A percentile compares a stretch with the other conserved stretches of the same genome.
Conservation (phyloP, 2,329 filamentous ascomycete species). For the Coniochaeta sp. region DNA sequence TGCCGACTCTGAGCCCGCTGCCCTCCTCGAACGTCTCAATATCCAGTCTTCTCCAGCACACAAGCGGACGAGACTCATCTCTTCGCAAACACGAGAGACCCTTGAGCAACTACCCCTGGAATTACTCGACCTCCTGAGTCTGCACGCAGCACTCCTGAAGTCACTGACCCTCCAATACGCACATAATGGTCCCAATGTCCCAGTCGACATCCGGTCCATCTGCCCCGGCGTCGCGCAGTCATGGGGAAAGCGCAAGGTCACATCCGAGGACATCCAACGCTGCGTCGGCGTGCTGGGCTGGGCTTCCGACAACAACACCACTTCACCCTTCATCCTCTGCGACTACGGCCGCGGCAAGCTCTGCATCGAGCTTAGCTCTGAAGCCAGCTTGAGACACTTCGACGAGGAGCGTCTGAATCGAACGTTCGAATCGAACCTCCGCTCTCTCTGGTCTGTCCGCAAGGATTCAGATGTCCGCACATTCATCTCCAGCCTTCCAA, state of each 20-base stretch:
- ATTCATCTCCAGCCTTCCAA: constrained; percentile 51
- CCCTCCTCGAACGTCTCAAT: constrained; percentile 31
- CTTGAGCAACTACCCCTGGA: constrained; percentile 37
- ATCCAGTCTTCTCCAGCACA: constrained; percentile 25
- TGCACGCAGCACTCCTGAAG: constrained; percentile 62
- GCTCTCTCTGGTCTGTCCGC: constrained; percentile 29
- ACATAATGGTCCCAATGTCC: constrained; percentile 55
- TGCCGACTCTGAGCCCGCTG: constrained; percentile 18
- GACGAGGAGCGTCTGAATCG: constrained; percentile 44
- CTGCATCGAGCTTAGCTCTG: constrained; percentile 48
- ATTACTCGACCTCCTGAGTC: constrained; percentile 50
- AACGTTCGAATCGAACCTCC: constrained; percentile 46
- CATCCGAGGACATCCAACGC: constrained; percentile 56
- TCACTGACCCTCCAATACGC: constrained; percentile 61
- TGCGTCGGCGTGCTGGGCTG: constrained; percentile 56
- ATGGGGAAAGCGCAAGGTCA: constrained; percentile 66
- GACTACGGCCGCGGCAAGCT: constrained; percentile 35
- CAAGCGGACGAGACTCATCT: constrained; percentile 17
- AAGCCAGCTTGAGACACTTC: constrained; percentile 28
- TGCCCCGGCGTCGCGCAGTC: constrained; percentile 55
- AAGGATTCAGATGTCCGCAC: constrained; percentile 23
- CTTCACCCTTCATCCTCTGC: constrained; percentile 31
- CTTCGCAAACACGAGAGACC: constrained; percentile 23
- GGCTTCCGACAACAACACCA: constrained; percentile 21
- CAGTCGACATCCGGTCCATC: constrained; percentile 56